Conservation (phyloP, 148 eudicot genomes). For the Camellia sinensis region DNA sequence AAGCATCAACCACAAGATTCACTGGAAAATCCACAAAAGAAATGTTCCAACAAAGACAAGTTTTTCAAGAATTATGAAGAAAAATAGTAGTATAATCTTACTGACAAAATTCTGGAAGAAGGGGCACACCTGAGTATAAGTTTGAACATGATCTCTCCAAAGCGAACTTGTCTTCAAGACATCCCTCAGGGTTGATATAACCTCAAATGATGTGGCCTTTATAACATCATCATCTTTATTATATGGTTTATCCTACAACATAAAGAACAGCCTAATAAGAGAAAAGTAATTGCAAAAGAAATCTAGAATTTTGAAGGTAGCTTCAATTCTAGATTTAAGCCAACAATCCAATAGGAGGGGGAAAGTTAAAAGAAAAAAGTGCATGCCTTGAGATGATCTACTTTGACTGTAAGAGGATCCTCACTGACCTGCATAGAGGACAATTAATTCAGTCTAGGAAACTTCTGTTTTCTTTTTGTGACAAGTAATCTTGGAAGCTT, state of each 20-base stretch:
- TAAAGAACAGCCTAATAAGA: constrained; percentile 13
- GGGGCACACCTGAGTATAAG: constrained; percentile 71
- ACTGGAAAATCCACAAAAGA: neutral
- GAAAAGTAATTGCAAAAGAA: constrained; percentile 8
- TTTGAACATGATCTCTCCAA: constrained; percentile 97
- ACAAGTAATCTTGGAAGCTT: neutral
- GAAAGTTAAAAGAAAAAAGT: neutral
- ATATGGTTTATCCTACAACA: constrained; percentile 74
- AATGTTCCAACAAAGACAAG: neutral
- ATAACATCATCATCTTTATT: constrained; percentile 91
- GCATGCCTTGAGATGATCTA: constrained; percentile 92
- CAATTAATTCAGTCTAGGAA: constrained; percentile 13
- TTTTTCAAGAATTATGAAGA: neutral
- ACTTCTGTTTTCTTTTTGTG: neutral
- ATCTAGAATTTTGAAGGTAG: neutral
- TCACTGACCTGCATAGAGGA: constrained; percentile 71
- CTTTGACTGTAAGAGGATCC: constrained; percentile 93
- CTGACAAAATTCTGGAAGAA: neutral
- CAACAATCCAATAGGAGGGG: constrained; percentile 6
- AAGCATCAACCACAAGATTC: neutral
- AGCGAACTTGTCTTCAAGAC: constrained; percentile 90
- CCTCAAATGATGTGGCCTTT: constrained; percentile 97
- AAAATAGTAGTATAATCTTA: neutral
- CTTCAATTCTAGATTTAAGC: neutral
- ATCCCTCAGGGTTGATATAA: constrained; percentile 91